Conservation (phyloP, 805 yeast genomes). For the Metschnikowia koreensis region DNA sequence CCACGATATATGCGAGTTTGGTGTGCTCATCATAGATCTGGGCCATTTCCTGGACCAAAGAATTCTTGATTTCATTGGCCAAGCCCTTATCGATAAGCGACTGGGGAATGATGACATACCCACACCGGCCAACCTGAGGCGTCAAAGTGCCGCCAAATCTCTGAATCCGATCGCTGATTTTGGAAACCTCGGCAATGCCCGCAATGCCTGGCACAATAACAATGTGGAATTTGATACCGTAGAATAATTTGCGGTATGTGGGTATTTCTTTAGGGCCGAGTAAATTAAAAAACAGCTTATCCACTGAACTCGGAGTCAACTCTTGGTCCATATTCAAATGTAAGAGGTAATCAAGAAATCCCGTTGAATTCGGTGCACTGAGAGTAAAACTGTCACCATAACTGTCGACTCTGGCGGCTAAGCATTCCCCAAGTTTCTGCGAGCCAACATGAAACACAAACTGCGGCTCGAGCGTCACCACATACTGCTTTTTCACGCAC, state of each 20-base stretch:
- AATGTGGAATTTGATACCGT: slow-evolving; percentile 33
- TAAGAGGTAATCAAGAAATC: slow-evolving; percentile 10
- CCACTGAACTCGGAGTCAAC: neutral
- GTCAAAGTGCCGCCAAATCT: slow-evolving; percentile 44
- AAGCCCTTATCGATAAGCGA: slow-evolving; percentile 6
- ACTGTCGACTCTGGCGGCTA: slow-evolving; percentile 46
- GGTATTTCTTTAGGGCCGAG: neutral
- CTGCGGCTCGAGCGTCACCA: slow-evolving; percentile 58
- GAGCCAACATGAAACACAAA: slow-evolving; percentile 50
- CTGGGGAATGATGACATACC: slow-evolving; percentile 39
- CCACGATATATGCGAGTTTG: slow-evolving; percentile 36
- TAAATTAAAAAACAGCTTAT: neutral
- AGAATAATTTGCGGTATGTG: slow-evolving; percentile 30
- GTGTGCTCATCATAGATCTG: slow-evolving; percentile 14
- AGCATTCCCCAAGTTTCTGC: slow-evolving; percentile 12
- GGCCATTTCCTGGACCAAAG: slow-evolving; percentile 18
- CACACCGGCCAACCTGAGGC: slow-evolving; percentile 18
- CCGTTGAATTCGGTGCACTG: slow-evolving; percentile 16
- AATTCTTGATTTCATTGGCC: slow-evolving; percentile 4
- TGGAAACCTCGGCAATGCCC: slow-evolving; percentile 1
- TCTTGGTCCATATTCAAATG: slow-evolving; percentile 12
- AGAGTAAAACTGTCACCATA: slow-evolving; percentile 62
- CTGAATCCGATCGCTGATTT: slow-evolving; percentile 27
- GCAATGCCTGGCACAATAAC: slow-evolving; percentile 13
- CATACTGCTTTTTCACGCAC: slow-evolving; percentile 43